Conservation (phyloP, 768 basidiomycete genomes). For the Termitomyces sp. region DNA sequence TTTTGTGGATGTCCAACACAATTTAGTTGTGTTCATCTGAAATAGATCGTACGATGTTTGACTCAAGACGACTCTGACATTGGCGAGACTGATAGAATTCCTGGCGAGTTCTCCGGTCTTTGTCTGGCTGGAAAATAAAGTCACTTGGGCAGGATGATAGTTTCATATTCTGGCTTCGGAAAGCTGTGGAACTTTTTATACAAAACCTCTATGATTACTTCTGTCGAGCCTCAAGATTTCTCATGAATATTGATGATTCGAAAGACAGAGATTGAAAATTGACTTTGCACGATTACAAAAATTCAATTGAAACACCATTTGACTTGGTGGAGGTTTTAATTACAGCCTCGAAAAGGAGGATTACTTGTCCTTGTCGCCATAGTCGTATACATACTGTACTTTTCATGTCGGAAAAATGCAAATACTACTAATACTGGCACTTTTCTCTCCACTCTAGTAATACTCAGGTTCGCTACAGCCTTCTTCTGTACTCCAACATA, state of each 20-base stretch:
- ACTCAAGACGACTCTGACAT: not conserved
- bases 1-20: conserved; percentile 23
- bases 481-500: not conserved
- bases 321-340: not conserved
- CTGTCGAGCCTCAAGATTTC: not conserved
- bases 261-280: no score
- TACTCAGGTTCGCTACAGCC: not conserved
- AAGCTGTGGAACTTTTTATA: no score
- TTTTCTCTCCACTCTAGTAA: not conserved
- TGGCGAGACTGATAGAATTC: not conserved
- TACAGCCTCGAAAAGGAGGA: no score
- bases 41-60: conserved; percentile 7
- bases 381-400: not conserved
- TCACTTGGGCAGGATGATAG: conserved; percentile 9
- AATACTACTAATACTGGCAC: no score
- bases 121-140: not conserved
- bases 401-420: not conserved
- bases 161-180: no score
- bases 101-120: not conserved
- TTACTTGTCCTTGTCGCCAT: no score
- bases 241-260: not conserved
- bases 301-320: not conserved
- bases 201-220: no score
- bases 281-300: no score
- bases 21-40: not conserved